Conservation (phyloP, 805 yeast species). For the Kluyveromyces lactis region DNA sequence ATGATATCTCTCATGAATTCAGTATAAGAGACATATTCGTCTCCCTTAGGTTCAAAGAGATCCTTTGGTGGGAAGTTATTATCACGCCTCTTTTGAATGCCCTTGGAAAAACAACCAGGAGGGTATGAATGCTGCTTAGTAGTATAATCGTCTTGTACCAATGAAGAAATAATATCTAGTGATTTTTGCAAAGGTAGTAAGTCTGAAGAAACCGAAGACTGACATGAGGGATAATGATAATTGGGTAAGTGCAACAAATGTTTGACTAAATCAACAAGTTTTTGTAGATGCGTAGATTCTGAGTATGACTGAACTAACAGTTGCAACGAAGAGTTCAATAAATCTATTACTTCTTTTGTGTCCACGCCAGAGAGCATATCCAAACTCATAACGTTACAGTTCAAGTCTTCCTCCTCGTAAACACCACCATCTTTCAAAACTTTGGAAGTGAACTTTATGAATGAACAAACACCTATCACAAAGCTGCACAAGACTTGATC, state of each 20-base stretch:
- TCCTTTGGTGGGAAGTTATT: conserved; percentile 40
- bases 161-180: background rate
- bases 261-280: conserved; percentile 13
- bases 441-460: conserved; percentile 38
- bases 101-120: conserved; percentile 36
- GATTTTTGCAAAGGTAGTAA: background rate
- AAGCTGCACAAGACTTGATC: conserved; percentile 45
- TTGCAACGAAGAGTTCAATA: background rate
- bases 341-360: conserved; percentile 1
- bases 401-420: conserved; percentile 70
- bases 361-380: conserved; percentile 29
- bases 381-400: conserved; percentile 53
- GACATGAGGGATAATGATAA: background rate
- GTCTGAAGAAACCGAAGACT: background rate
- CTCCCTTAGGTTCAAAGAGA: conserved; percentile 24
- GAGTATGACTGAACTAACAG: conserved; percentile 4
- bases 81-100: conserved; percentile 40
- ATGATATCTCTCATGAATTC: conserved; percentile 33
- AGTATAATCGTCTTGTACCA: background rate
- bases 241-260: conserved; percentile 12
- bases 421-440: conserved; percentile 51
- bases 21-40: conserved; percentile 22
- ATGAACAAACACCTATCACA: conserved; percentile 45
- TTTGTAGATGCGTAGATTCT: conserved; percentile 15
- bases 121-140: conserved; percentile 7